Evolutionary conservation across 352 stramenopile species (phyloP), one percentile per base, ranked within the genome.

Genomic region (Phytophthora meadii): DNA sequence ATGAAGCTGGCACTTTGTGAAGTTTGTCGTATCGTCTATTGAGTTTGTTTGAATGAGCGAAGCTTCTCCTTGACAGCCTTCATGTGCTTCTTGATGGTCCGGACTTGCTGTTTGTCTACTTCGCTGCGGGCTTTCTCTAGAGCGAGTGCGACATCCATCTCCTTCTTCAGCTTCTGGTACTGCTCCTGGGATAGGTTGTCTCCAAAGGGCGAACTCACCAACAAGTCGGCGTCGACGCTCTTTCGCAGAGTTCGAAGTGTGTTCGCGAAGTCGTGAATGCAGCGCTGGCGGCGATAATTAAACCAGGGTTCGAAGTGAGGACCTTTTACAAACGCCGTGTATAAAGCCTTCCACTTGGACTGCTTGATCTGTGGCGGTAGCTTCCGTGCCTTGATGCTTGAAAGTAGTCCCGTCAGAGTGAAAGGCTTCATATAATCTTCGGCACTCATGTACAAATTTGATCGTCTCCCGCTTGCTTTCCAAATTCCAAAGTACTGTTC

Each of bases 401-500:
- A 67, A 7, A 93, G 65, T 46, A 93, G 84, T n/a, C 55, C 71
- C 56, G 87, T 47, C 22, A 76, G 40, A 30, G 41, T 79, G 39
- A 93, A 94, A 12, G 84, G 82, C 56, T 94, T 92, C 74, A 94
- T 87, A 49, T 83, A 85, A 24, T 90, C 74, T 37, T 86, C 76
- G 2, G 78, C 70, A 19, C 74, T 81, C 70, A 90, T 81, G 58
- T 94, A 94, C 39, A 92, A 54, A 45, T 91, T 88, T 7, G 86
- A 82, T 0, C 76, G 77, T 5, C 72, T 72, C 41, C 72, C 80
- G 22, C 74, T 86, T 41, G 72, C 40, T 54, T 87, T 90, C 82
- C 82, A 94, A 40, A 97, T 84, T 14, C 87, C 84, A 59, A 97
- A 94, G 54, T 92, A 96, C 37, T 89, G 79, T 61, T 96, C 84